Percentiles rank a stretch among this genome's conserved stretches.
Conservation (phyloP, 306 rosid genomes). For the Quercus ilex region DNA sequence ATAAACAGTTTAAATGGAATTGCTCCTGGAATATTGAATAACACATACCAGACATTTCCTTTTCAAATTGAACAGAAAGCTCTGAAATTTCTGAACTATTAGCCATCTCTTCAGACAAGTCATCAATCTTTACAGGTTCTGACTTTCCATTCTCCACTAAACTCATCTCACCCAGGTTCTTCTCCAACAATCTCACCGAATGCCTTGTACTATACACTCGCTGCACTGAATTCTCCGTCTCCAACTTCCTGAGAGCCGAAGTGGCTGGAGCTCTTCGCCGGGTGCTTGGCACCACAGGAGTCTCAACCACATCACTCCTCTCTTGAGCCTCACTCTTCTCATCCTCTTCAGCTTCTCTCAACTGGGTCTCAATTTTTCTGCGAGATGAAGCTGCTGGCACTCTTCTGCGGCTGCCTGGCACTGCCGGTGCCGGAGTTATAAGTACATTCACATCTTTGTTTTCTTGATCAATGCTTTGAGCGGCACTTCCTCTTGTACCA, state of each 20-base stretch:
- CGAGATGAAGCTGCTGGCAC: slow-evolving; percentile 27
- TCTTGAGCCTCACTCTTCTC: slow-evolving; percentile 20
- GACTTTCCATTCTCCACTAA: slow-evolving; percentile 30
- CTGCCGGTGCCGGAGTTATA: slow-evolving; percentile 37
- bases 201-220: slow-evolving; percentile 55
- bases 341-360: slow-evolving; percentile 8
- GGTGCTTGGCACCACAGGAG: slow-evolving; percentile 47
- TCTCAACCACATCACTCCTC: slow-evolving; percentile 26
- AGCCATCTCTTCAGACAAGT: slow-evolving; percentile 36
- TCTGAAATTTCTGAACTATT: slow-evolving; percentile 17
- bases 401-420: slow-evolving; percentile 23
- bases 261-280: slow-evolving; percentile 32
- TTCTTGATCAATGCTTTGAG: slow-evolving; percentile 36
- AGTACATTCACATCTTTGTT: slow-evolving; percentile 30
- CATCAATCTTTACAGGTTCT: slow-evolving; percentile 24
- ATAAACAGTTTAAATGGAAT: not conserved
- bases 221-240: slow-evolving; percentile 34
- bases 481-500: slow-evolving; percentile 10
- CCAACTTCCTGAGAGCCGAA: slow-evolving; percentile 25
- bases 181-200: slow-evolving; percentile 62
- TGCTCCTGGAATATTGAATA: not conserved
- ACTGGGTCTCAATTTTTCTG: slow-evolving; percentile 34
- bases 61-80: slow-evolving; percentile 20
- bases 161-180: slow-evolving; percentile 50
- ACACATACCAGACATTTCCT: slow-evolving; percentile 24